Conservation (phyloP, 2,329 filamentous ascomycete genomes). For the Beauveria bassiana region DNA sequence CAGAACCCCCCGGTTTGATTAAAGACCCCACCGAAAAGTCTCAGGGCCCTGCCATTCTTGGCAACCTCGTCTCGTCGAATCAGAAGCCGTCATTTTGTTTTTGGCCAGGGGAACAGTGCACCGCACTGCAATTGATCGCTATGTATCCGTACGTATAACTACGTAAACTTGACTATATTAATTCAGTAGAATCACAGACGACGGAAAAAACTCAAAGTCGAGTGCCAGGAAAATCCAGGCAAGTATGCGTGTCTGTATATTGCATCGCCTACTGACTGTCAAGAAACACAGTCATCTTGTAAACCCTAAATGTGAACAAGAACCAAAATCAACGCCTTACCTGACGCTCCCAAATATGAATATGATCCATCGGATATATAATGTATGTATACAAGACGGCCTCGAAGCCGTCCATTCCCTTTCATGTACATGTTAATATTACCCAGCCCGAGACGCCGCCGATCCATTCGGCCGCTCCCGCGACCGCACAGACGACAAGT, state of each 20-base stretch:
- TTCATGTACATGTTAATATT: conserved; percentile 1
- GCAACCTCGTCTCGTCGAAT: background rate
- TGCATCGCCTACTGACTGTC: background rate
- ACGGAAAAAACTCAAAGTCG: too few species aligned
- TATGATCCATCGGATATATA: background rate
- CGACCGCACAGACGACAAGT: conserved; percentile 14
- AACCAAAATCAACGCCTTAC: background rate
- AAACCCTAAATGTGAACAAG: too few species aligned
- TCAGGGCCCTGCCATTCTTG: background rate
- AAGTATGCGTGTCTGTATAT: background rate
- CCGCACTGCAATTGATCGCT: too few species aligned
- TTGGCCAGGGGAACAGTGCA: background rate
- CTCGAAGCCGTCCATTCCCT: background rate
- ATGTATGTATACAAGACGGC: background rate
- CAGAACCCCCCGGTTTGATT: conserved; percentile 2
- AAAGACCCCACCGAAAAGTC: background rate
- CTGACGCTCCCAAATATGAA: background rate
- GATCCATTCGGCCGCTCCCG: conserved; percentile 4
- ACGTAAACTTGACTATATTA: background rate
- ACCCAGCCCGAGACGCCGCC: background rate
- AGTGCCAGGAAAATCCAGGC: background rate
- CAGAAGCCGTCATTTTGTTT: background rate
- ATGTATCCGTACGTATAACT: too few species aligned
- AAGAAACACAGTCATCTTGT: background rate
- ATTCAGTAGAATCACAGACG: too few species aligned